phyloP scores from a whole-genome alignment of 768 basidiomycete genomes.

The Leucosporidium scottii region DNA sequence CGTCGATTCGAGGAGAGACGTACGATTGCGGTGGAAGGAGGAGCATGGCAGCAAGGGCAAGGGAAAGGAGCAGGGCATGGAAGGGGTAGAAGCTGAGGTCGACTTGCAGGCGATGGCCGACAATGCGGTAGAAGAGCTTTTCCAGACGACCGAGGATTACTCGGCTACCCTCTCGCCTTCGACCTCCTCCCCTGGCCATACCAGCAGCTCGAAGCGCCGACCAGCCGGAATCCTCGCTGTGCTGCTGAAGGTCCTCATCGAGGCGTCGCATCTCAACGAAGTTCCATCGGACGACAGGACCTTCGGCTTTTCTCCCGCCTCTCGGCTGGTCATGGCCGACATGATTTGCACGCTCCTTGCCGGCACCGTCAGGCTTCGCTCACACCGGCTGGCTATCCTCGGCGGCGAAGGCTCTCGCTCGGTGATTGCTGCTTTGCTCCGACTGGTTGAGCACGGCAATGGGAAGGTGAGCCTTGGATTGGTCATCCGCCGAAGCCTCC shows the following conservation, averaged over 20 bases:
- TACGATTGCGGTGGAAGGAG: background rate
- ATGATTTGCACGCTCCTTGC: slow-evolving; percentile 19
- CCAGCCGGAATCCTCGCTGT: background rate
- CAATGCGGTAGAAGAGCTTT: background rate
- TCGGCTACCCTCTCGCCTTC: background rate
- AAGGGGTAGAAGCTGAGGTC: background rate
- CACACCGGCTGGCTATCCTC: slow-evolving; percentile 4
- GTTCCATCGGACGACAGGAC: background rate
- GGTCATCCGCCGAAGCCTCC: background rate
- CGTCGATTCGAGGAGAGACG: slow-evolving; percentile 5
- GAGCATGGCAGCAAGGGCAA: slow-evolving; percentile 14
- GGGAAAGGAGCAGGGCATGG: slow-evolving; percentile 7
- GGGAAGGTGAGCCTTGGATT: slow-evolving; percentile 15
- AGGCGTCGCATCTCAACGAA: background rate
- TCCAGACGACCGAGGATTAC: background rate
- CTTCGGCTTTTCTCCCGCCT: background rate
- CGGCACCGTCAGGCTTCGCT: background rate
- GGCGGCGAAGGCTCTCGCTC: background rate
- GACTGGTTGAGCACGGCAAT: background rate
- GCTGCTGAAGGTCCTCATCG: slow-evolving; percentile 13
- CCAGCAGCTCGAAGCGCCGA: background rate
- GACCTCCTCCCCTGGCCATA: background rate
- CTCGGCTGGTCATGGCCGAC: slow-evolving; percentile 12
- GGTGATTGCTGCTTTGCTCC: background rate
- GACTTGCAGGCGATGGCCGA: background rate